Evolutionary conservation across 345 rosid species (phyloP), one percentile per base, ranked within the genome.

Genomic region (Populus davidiana): DNA sequence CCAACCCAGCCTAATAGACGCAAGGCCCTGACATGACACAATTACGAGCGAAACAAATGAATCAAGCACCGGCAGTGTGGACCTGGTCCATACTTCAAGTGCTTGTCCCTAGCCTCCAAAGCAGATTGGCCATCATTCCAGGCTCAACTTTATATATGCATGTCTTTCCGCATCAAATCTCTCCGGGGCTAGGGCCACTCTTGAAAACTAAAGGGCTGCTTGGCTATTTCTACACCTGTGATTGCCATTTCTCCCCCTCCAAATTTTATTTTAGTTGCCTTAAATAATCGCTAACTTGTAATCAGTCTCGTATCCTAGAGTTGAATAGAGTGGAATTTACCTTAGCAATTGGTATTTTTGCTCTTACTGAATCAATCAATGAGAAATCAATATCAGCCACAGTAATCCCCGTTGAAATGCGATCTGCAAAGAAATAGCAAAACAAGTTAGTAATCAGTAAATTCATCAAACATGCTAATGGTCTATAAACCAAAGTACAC

Each of bases 311-410:
- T 71, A 63, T 56, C 49, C 21, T 47, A 33, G 18, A 35, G 14
- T 14, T 27, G 47, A 36, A 62, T 41, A 33, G 2, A 67, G 36
- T 13, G 27, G 27, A 52, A 75, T 67, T 85, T 86, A 90, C 99
- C 93, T 95, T 83, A 16, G 83, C 91, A 39, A 93, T 87, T 76
- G 98, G 99, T 90, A 95, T 88, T 79, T 89, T 95, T 73, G 83
- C 74, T 83, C 98, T 86, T 80, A 92, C 97, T 6, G 97, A 93
- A 39, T 91, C 94, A n/a, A 95, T 85, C 70, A 90, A 82, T 27
- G 92, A 86, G 61, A 93, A 86, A 82, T 95, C 96, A 27, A 95
- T 88, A 87, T 93, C 96, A 71, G 96, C 97, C 38, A 95, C 79
- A 1, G 89, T 84, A 84, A 93, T 90, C 82, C 98, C 99, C 1